Evolutionary conservation across 371 early-diverging fungal species (phyloP), one percentile per base, ranked within the genome.

Genomic region (Rhizopus stolonifer): DNA sequence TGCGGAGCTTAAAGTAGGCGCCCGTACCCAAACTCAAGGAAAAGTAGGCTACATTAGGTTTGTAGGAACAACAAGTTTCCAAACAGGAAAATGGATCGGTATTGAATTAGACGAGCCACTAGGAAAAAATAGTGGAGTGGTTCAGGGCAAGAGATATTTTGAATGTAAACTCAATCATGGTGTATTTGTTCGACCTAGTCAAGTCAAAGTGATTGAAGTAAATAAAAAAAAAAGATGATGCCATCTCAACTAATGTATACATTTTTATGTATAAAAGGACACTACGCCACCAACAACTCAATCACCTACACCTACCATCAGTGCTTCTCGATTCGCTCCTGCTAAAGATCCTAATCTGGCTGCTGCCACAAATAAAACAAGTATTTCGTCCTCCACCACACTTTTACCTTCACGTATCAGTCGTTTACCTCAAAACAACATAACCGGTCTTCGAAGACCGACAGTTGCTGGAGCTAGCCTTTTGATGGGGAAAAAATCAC

Each of bases 41-140:
- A 79, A 77, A 44, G 57, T 67, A 59, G 85, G 88, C 36, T 73
- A 71, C 6, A 73, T 92, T 39, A 83, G 86, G 15, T 90, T 77
- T 64, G 61, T 81, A 19, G 92, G 92, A 8, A 65, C 74, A 10
- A 90, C 91, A 4, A 62, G 79, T 7, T 91, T 93, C 54, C 79
- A 83, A 22, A 64, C 82, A 3, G 94, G 92, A 14, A 79, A 76
- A 66, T 93, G 92, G 92, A 80, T 85, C 44, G 92, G 94, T 29
- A 69, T 92, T 26, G 89, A 88, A 43, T 70, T 91, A 8, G 88
- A 89, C 69, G 72, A 77, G 18, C 70, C 84, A 0, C 68, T 53
- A 14, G 94, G 94, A 3, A 93, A 91, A 57, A 90, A 94, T 64
- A 76, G 84, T 46, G 92, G 92, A 29, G 77, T 85, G 0, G 90